These are phyloP conservation scores for Ophiostoma sp. DNA, from an alignment of 2,329 filamentous ascomycete species.

Conservation along the genomic window DNA sequence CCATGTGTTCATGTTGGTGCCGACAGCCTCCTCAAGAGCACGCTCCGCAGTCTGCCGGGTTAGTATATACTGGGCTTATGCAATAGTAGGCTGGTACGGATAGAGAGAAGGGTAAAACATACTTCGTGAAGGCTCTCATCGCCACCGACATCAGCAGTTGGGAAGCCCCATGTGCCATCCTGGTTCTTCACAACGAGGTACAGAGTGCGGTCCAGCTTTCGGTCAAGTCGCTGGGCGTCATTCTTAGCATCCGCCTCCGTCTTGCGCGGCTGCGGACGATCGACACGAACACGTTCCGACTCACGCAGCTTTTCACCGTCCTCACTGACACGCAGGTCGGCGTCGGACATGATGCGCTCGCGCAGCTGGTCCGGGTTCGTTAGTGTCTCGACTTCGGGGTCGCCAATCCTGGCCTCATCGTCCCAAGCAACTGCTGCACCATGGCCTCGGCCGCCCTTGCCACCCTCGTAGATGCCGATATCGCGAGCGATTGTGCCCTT, in stretches of 20 bases:
- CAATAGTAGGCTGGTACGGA: no score
- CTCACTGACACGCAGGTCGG: constrained; percentile 57
- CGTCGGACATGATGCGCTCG: constrained; percentile 67
- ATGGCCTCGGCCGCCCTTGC: constrained; percentile 29
- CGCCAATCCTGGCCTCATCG: constrained; percentile 78
- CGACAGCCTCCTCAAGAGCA: constrained; percentile 69
- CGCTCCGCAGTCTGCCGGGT: constrained; percentile 67
- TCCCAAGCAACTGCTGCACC: constrained; percentile 67
- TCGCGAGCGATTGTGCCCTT: constrained; percentile 70
- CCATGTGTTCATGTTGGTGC: constrained; percentile 98
- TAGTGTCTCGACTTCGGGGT: constrained; percentile 47
- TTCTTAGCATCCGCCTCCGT: constrained; percentile 69
- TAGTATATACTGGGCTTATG: neutral
- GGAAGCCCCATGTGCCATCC: constrained; percentile 74
- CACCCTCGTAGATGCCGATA: constrained; percentile 70
- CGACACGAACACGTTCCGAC: constrained; percentile 60
- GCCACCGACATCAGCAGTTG: constrained; percentile 60
- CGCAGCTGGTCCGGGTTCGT: constrained; percentile 56
- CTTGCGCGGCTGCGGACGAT: constrained; percentile 61
- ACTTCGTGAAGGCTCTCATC: constrained; percentile 81
- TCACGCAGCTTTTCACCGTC: constrained; percentile 54
- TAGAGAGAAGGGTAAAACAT: constrained; percentile 32
- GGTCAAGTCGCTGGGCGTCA: constrained; percentile 64
- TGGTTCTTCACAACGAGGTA: constrained; percentile 78
- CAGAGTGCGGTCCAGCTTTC: constrained; percentile 69